These are phyloP conservation scores for Hansenula sp. DNA, from an alignment of 1,139 yeast genomes.

Conservation along the genomic window DNA sequence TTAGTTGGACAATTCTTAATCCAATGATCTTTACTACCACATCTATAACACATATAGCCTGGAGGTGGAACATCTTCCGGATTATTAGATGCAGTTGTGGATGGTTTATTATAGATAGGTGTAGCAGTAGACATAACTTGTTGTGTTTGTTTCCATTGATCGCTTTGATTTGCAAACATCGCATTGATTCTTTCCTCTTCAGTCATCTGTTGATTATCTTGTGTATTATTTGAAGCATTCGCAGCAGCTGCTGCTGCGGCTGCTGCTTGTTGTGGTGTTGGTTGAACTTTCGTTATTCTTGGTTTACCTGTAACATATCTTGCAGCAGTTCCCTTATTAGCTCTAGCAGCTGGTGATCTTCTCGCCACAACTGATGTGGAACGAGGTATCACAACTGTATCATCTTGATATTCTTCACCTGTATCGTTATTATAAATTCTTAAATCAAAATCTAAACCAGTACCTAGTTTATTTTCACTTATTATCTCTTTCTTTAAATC, in stretches of 20 bases:
- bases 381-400: conserved; percentile 75
- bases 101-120: conserved; percentile 50
- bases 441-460: conserved; percentile 81
- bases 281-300: conserved; percentile 43
- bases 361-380: conserved; percentile 81
- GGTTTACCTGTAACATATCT: conserved; percentile 89
- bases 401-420: conserved; percentile 82
- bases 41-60: conserved; percentile 91
- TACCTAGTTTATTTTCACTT: conserved; percentile 71
- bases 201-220: conserved; percentile 39
- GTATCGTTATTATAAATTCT: conserved; percentile 73
- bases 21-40: conserved; percentile 97
- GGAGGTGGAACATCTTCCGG: conserved; percentile 74
- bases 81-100: conserved; percentile 29
- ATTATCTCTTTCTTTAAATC: conserved; percentile 91
- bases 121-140: conserved; percentile 80
- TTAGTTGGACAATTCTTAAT: conserved; percentile 94
- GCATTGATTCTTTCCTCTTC: conserved; percentile 87
- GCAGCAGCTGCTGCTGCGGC: conserved; percentile 15
- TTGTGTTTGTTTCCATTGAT: conserved; percentile 93
- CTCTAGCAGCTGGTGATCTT: conserved; percentile 68
- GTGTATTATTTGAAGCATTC: conserved; percentile 19
- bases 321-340: conserved; percentile 59
- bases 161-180: conserved; percentile 91
- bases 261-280: not conserved